phyloP scores from a whole-genome alignment of 1,139 yeast species.

The Geotrichum phurueaensis region DNA sequence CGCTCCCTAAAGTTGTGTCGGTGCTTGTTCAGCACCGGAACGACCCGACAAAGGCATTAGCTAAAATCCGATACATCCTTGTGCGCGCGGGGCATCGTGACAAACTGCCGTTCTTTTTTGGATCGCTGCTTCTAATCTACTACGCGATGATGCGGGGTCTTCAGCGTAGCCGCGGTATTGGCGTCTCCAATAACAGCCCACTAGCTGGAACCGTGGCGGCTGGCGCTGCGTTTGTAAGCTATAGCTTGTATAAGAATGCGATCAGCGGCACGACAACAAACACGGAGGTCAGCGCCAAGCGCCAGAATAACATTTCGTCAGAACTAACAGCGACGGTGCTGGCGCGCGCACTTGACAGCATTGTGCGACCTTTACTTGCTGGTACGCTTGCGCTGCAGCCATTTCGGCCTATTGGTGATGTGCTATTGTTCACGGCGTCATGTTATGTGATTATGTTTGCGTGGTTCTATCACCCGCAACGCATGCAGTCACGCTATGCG shows the following conservation, averaged over 20 bases:
- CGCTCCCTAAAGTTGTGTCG: constrained; percentile 35
- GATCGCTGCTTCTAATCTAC: constrained; percentile 23
- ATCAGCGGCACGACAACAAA: constrained; percentile 17
- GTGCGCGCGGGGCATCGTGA: constrained; percentile 31
- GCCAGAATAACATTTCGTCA: constrained; percentile 16
- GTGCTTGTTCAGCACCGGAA: constrained; percentile 24
- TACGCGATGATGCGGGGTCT: constrained; percentile 25
- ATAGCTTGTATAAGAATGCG: constrained; percentile 19
- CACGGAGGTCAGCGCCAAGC: constrained; percentile 19
- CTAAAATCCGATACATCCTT: constrained; percentile 22
- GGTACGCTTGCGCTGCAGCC: constrained; percentile 21
- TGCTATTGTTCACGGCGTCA: constrained; percentile 26
- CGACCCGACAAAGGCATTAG: constrained; percentile 20
- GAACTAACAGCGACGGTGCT: constrained; percentile 27
- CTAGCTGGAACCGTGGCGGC: constrained; percentile 20
- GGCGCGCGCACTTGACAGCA: constrained; percentile 26
- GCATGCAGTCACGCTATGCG: constrained; percentile 37
- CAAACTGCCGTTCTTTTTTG: constrained; percentile 37
- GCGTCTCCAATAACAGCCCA: constrained; percentile 6
- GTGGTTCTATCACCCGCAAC: constrained; percentile 40
- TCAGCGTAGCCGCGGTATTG: constrained; percentile 28
- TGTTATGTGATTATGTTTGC: constrained; percentile 37
- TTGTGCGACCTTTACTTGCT: constrained; percentile 20
- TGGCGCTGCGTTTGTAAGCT: constrained; percentile 14
- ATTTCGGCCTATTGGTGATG: constrained; percentile 22